Percentiles rank a stretch among this genome's conserved stretches.
Evolutionary conservation across 371 early-diverging fungal species (phyloP).

Genomic region (Thermomucor indicae-seudaticae): DNA sequence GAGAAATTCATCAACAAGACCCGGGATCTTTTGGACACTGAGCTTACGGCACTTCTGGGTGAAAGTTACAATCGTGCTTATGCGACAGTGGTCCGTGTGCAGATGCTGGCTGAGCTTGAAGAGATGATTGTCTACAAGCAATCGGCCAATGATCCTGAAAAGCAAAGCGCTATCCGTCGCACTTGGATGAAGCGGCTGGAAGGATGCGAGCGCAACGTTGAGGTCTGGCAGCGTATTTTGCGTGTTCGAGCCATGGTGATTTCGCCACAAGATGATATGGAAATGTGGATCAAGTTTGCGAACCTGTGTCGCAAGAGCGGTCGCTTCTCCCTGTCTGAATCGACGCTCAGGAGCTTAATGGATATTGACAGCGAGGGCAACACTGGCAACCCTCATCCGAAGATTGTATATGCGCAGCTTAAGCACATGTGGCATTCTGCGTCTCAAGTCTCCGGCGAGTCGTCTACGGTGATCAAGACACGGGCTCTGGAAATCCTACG

Average conservation of each 20-base stretch:
- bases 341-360: constrained; percentile 71
- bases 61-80: constrained; percentile 97
- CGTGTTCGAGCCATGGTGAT: constrained; percentile 88
- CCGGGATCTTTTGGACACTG: constrained; percentile 85
- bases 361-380: constrained; percentile 35
- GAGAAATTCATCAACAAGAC: constrained; percentile 76
- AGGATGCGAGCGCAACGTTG: constrained; percentile 92
- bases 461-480: constrained; percentile 50
- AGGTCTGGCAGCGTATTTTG: constrained; percentile 93
- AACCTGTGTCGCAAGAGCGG: constrained; percentile 92
- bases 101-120: constrained; percentile 96
- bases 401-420: constrained; percentile 89
- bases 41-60: constrained; percentile 83
- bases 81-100: constrained; percentile 82
- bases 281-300: constrained; percentile 95
- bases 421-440: constrained; percentile 94
- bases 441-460: constrained; percentile 27
- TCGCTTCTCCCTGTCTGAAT: constrained; percentile 77
- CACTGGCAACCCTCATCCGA: constrained; percentile 53
- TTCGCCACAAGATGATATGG: constrained; percentile 88
- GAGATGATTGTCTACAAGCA: constrained; percentile 93
- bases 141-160: constrained; percentile 74
- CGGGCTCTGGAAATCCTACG: constrained; percentile 58
- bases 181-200: constrained; percentile 87
- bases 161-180: constrained; percentile 73